Evolutionary conservation across 306 rosid genomes (phyloP).

Genomic region (Rosa lucieae): DNA sequence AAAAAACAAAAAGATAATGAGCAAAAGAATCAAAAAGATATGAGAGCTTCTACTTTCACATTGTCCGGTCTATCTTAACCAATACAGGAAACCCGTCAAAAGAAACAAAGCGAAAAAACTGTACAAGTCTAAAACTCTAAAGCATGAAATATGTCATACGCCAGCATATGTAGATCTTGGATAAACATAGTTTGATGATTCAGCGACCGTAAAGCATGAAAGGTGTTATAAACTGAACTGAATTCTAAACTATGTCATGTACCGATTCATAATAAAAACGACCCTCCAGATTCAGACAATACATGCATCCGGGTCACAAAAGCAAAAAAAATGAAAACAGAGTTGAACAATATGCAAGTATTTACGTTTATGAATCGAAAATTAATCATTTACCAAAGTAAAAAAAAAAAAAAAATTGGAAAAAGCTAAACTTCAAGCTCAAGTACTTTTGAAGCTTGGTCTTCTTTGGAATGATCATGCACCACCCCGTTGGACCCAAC

Average conservation of each 20-base stretch:
- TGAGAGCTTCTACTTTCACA: background rate
- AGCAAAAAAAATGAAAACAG: background rate
- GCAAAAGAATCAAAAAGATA: background rate
- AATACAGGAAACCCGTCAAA: background rate
- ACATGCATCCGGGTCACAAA: background rate
- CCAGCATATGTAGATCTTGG: too few relatives aligned
- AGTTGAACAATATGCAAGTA: background rate
- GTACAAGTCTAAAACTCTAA: background rate
- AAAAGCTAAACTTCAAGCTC: conserved; percentile 28
- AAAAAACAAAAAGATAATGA: background rate
- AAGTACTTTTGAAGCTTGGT: conserved; percentile 31
- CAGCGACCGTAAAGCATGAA: too few relatives aligned
- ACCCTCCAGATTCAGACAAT: background rate
- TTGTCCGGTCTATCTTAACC: background rate
- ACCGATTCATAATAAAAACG: background rate
- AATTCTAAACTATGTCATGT: too few relatives aligned
- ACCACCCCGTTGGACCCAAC: conserved; percentile 15
- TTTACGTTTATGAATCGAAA: conserved; percentile 11
- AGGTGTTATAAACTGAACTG: too few relatives aligned
- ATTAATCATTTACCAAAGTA: background rate
- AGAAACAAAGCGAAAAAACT: background rate
- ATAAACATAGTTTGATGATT: too few relatives aligned
- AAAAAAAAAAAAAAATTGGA: background rate
- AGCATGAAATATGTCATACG: background rate
- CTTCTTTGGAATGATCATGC: conserved; percentile 5